Evolutionary conservation across 179 eudicot species (phyloP).

Genomic region (Patellifolia procumbens): DNA sequence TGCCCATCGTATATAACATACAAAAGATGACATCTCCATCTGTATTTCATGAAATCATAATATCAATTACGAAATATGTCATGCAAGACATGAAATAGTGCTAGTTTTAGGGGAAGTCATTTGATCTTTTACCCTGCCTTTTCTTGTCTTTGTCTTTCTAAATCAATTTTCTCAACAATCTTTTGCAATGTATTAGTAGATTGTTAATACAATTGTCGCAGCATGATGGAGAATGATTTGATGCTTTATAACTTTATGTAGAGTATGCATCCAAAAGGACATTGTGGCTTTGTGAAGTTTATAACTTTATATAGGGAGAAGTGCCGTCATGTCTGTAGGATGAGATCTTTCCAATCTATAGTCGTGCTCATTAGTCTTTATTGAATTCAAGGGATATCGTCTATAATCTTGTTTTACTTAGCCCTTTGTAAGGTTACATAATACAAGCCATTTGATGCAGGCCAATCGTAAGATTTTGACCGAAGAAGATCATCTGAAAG

Average conservation of each 20-base stretch:
- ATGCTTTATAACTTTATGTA: background rate
- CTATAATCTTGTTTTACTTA: background rate
- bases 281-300: background rate
- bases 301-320: background rate
- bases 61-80: background rate
- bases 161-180: background rate
- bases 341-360: background rate
- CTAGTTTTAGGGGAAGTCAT: background rate
- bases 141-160: background rate
- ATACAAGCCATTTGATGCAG: constrained; percentile 40
- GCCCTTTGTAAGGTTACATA: constrained; percentile 19
- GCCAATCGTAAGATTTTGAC: constrained; percentile 84
- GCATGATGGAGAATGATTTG: background rate
- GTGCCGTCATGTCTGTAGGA: background rate
- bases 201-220: too few species aligned
- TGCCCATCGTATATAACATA: too few species aligned
- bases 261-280: background rate
- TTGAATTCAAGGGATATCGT: background rate
- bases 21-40: too few species aligned
- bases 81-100: background rate
- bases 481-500: constrained; percentile 84
- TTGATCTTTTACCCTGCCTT: background rate
- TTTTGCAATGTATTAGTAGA: background rate
- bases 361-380: background rate
- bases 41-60: background rate